Evolutionary conservation across 352 stramenopile genomes (phyloP).

Genomic region (Pythium pyrilobum): DNA sequence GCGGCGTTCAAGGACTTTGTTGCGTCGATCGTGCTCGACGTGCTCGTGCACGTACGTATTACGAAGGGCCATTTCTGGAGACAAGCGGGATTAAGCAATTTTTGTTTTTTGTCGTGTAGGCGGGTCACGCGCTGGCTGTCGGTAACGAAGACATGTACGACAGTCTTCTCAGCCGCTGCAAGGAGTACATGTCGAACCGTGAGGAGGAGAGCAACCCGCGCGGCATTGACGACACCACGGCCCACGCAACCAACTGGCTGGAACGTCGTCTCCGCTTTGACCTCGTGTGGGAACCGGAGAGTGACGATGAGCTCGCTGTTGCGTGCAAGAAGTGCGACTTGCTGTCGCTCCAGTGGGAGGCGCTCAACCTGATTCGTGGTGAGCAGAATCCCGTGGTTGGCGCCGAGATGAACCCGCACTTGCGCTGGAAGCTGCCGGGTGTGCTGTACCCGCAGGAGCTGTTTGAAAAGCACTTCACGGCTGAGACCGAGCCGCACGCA

Average conservation of each 20-base stretch:
- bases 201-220: conserved; percentile 62
- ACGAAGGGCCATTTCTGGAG: background rate
- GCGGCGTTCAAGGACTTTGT: conserved; percentile 79
- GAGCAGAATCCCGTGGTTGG: conserved; percentile 12
- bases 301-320: conserved; percentile 38
- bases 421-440: conserved; percentile 44
- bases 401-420: conserved; percentile 25
- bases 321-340: conserved; percentile 62
- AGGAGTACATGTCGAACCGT: conserved; percentile 60
- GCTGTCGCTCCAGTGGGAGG: conserved; percentile 53
- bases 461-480: conserved; percentile 32
- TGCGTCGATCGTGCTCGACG: conserved; percentile 60
- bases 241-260: conserved; percentile 52
- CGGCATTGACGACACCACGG: conserved; percentile 15
- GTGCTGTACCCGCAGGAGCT: conserved; percentile 52
- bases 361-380: conserved; percentile 39
- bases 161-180: conserved; percentile 60
- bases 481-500: conserved; percentile 30
- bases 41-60: conserved; percentile 44
- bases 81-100: too few species aligned
- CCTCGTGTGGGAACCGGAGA: conserved; percentile 60
- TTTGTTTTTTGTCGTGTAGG: conserved; percentile 1
- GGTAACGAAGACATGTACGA: conserved; percentile 57
- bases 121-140: conserved; percentile 36
- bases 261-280: conserved; percentile 61